phyloP scores from a whole-genome alignment of 495 filamentous ascomycete species.

The Xylaria palmicola region DNA sequence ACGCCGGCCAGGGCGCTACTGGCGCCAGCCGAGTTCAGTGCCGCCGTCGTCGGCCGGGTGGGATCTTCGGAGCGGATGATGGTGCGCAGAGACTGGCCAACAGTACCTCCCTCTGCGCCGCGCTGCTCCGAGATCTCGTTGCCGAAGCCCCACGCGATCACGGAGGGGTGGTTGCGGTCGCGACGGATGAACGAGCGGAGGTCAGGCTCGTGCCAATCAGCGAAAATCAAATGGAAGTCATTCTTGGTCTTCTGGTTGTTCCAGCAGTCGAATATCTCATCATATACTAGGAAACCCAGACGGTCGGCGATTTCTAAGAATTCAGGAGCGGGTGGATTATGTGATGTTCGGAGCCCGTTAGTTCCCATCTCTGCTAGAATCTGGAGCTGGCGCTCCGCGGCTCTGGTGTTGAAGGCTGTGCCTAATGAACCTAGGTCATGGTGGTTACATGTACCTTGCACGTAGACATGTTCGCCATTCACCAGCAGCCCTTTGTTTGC shows the following conservation, averaged over 20 bases:
- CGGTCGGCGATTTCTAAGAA: conserved; percentile 57
- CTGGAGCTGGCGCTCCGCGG: conserved; percentile 43
- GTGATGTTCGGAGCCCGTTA: conserved; percentile 50
- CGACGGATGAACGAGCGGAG: conserved; percentile 46
- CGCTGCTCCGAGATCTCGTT: conserved; percentile 49
- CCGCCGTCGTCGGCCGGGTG: conserved; percentile 38
- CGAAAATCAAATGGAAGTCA: conserved; percentile 49
- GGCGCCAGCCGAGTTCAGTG: conserved; percentile 39
- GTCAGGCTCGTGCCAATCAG: conserved; percentile 49
- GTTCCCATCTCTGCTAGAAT: conserved; percentile 48
- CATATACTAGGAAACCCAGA: conserved; percentile 58
- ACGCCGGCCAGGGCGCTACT: conserved; percentile 31
- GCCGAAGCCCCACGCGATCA: conserved; percentile 49
- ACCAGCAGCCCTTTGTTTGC: conserved; percentile 39
- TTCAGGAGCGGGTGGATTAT: conserved; percentile 53
- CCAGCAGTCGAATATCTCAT: conserved; percentile 53
- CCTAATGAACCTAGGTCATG: conserved; percentile 49
- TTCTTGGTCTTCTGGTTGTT: conserved; percentile 37
- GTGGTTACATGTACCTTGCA: conserved; percentile 48
- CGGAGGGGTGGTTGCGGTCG: conserved; percentile 52
- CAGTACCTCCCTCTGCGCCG: conserved; percentile 25
- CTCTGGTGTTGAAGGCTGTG: conserved; percentile 45
- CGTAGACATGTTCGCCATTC: conserved; percentile 38
- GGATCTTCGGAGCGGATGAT: conserved; percentile 42
- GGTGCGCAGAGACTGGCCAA: conserved; percentile 29